Evolutionary conservation across 768 basidiomycete species (phyloP).

Genomic region (Saitozyma sp.): DNA sequence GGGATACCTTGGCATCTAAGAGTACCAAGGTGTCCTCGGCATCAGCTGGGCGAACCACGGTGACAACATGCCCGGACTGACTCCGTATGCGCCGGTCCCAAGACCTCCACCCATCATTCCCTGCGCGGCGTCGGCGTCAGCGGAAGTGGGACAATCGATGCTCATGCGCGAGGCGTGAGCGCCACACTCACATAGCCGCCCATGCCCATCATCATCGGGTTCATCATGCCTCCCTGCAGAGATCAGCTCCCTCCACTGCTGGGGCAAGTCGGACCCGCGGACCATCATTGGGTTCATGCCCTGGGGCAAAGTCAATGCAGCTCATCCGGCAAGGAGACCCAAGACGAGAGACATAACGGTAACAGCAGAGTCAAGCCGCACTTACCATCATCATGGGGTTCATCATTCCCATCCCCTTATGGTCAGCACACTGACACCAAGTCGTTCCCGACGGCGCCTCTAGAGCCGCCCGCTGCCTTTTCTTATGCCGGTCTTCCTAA

Average conservation of each 20-base stretch:
- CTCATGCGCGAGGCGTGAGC: background rate
- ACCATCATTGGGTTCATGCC: constrained; percentile 28
- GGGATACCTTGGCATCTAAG: constrained; percentile 50
- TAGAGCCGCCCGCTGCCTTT: too few species aligned
- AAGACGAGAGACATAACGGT: too few species aligned
- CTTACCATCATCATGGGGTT: constrained; percentile 36
- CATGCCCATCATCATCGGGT: constrained; percentile 18
- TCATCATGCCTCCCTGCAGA: constrained; percentile 1
- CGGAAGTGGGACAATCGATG: background rate
- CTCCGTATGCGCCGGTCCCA: constrained; percentile 46
- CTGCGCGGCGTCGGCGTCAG: constrained; percentile 16
- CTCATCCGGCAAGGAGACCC: too few species aligned
- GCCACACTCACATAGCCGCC: constrained; percentile 23
- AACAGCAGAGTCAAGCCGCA: background rate
- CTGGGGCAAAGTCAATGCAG: background rate
- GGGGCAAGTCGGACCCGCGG: constrained; percentile 4
- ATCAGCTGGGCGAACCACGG: constrained; percentile 40
- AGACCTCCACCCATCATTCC: constrained; percentile 47
- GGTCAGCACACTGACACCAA: background rate
- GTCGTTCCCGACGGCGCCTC: too few species aligned
- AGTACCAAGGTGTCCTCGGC: constrained; percentile 40
- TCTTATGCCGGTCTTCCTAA: too few species aligned
- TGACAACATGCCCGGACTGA: constrained; percentile 25
- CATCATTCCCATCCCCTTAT: constrained; percentile 34
- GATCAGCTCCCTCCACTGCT: background rate